phyloP scores from a whole-genome alignment of 306 rosid genomes.

The Ceratonia siliqua region DNA sequence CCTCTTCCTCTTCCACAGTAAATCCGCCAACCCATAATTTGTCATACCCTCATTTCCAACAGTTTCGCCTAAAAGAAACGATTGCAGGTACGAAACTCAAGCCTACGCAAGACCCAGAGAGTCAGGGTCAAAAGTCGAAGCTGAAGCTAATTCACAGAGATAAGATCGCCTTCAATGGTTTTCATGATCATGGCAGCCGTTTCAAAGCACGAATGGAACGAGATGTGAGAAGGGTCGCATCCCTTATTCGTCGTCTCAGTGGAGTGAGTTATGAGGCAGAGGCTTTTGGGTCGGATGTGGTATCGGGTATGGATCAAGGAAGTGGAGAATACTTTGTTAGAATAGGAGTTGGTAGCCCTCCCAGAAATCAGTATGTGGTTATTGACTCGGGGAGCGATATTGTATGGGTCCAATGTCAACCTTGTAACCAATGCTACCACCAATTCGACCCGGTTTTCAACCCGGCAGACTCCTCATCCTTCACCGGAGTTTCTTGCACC shows the following conservation, averaged over 20 bases:
- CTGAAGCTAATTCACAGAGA: conserved; percentile 58
- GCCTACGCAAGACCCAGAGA: too few species aligned
- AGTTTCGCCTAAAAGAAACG: conserved; percentile 34
- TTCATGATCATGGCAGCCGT: background rate
- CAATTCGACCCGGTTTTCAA: conserved; percentile 87
- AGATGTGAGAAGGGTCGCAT: conserved; percentile 46
- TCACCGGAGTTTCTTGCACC: conserved; percentile 60
- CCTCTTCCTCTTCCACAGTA: too few species aligned
- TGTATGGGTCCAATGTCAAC: conserved; percentile 90
- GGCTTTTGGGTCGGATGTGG: conserved; percentile 70
- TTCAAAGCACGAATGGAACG: conserved; percentile 49
- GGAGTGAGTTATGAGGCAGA: conserved; percentile 19
- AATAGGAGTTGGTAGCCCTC: conserved; percentile 83
- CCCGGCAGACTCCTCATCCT: conserved; percentile 74
- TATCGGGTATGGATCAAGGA: conserved; percentile 81
- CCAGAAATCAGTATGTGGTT: conserved; percentile 70
- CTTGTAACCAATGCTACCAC: conserved; percentile 73
- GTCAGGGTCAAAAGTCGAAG: conserved; percentile 38
- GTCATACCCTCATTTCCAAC: conserved; percentile 51
- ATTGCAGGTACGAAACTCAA: too few species aligned
- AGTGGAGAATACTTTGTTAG: conserved; percentile 85
- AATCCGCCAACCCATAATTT: too few species aligned
- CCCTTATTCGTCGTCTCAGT: background rate
- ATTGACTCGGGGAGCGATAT: conserved; percentile 89
- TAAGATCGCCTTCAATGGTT: conserved; percentile 12